Conservation (phyloP, 164 flowering plant species). For the Echeveria elegans region DNA sequence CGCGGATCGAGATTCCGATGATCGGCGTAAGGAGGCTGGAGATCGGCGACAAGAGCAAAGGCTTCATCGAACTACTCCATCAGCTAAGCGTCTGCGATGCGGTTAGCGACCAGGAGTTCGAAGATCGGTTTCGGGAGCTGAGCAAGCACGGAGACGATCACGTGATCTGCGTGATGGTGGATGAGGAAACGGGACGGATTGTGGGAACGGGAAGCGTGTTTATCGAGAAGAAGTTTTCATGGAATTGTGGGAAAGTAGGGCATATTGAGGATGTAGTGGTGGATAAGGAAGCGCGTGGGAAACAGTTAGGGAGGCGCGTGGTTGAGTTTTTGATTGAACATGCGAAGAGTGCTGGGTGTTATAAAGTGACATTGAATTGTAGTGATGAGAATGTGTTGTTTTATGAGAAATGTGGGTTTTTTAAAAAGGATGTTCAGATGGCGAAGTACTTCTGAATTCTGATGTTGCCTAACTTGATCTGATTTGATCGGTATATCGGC, state of each 20-base stretch:
- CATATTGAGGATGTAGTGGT: slow-evolving; percentile 91
- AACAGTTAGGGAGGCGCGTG: slow-evolving; percentile 62
- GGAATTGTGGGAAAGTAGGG: slow-evolving; percentile 78
- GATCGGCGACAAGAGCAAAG: slow-evolving; percentile 58
- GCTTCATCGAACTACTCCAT: slow-evolving; percentile 57
- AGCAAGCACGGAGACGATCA: slow-evolving; percentile 52
- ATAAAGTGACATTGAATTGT: slow-evolving; percentile 86
- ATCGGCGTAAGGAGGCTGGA: slow-evolving; percentile 40
- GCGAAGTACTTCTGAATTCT: slow-evolving; percentile 55
- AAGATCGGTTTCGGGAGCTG: slow-evolving; percentile 49
- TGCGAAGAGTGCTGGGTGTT: slow-evolving; percentile 56
- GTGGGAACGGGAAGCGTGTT: slow-evolving; percentile 60
- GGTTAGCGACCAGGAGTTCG: slow-evolving; percentile 52
- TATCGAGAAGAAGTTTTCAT: slow-evolving; percentile 66
- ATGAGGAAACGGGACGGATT: slow-evolving; percentile 33
- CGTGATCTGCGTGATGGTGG: slow-evolving; percentile 70
- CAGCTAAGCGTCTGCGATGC: slow-evolving; percentile 60
- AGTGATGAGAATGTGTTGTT: slow-evolving; percentile 41
- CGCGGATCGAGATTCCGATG: background rate
- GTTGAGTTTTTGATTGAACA: slow-evolving; percentile 43
- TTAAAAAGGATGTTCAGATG: slow-evolving; percentile 68
- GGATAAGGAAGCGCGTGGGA: slow-evolving; percentile 53
- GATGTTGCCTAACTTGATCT: no score
- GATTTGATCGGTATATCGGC: no score
- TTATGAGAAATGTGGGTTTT: slow-evolving; percentile 81